A percentile compares a stretch with the other conserved stretches of the same genome.
phyloP scores from a whole-genome alignment of 2,329 filamentous ascomycete genomes.

The Aspergillus neoniger region DNA sequence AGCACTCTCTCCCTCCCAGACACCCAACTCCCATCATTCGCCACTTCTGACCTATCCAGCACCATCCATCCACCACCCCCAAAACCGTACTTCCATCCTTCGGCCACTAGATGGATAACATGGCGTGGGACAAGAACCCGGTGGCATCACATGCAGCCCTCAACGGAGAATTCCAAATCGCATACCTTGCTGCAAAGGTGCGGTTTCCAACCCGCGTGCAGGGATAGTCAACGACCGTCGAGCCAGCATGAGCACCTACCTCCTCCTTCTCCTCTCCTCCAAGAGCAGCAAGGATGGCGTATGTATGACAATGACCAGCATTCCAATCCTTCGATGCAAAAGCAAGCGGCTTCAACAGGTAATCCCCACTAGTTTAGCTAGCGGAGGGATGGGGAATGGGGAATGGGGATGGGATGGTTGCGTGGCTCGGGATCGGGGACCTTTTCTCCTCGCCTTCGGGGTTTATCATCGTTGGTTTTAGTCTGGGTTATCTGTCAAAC shows the following conservation, averaged over 20 bases:
- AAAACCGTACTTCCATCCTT: no score
- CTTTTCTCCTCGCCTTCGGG: background rate
- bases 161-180: background rate
- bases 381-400: background rate
- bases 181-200: background rate
- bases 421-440: background rate
- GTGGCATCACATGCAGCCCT: background rate
- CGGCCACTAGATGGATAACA: background rate
- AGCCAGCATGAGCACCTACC: background rate
- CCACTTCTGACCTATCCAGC: background rate
- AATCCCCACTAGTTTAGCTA: background rate
- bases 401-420: no score
- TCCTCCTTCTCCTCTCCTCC: no score
- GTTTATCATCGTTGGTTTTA: background rate
- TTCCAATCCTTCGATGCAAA: background rate
- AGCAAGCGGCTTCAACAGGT: background rate
- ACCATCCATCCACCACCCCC: background rate
- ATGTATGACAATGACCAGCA: constrained; percentile 2
- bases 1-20: no score
- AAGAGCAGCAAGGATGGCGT: background rate
- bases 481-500: background rate
- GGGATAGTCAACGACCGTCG: background rate
- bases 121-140: background rate
- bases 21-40: background rate
- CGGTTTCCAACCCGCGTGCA: background rate